A percentile compares a stretch with the other conserved stretches of the same genome.
phyloP scores from a whole-genome alignment of 1,284 basidiomycete species.

The Anthracocystis setariae region DNA sequence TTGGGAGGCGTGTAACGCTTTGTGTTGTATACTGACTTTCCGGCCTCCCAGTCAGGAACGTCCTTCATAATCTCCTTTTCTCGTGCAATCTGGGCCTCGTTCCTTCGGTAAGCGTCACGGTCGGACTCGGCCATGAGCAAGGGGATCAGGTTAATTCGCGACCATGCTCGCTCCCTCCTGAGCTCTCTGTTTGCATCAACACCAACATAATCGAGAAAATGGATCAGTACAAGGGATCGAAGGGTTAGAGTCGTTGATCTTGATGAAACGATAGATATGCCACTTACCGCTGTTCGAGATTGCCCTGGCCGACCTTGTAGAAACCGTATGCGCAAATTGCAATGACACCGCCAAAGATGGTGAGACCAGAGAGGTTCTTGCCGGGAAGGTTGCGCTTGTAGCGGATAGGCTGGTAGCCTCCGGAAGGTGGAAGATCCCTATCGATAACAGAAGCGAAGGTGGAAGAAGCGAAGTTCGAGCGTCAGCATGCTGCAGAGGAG shows the following conservation, averaged over 20 bases:
- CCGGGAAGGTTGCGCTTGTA: slow-evolving; percentile 96
- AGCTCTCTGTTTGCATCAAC: slow-evolving; percentile 77
- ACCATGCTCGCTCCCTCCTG: slow-evolving; percentile 92
- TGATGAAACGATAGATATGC: not conserved
- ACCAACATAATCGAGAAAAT: too few relatives aligned
- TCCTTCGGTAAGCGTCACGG: slow-evolving; percentile 85
- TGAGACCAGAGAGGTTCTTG: slow-evolving; percentile 86
- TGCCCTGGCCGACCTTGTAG: slow-evolving; percentile 88
- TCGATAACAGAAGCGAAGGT: not conserved
- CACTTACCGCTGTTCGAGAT: slow-evolving; percentile 88
- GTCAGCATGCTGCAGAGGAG: slow-evolving; percentile 4
- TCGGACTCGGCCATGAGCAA: slow-evolving; percentile 87
- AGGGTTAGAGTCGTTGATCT: not conserved
- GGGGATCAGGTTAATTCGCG: slow-evolving; percentile 92
- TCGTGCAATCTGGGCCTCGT: slow-evolving; percentile 79
- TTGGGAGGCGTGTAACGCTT: slow-evolving; percentile 77
- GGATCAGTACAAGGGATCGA: not conserved
- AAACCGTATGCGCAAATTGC: slow-evolving; percentile 91
- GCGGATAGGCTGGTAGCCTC: slow-evolving; percentile 90
- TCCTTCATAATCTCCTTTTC: slow-evolving; percentile 97
- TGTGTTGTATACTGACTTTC: slow-evolving; percentile 86
- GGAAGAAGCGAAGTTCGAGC: too few relatives aligned
- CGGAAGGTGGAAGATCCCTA: slow-evolving; percentile 94
- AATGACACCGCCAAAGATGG: slow-evolving; percentile 84
- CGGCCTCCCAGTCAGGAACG: slow-evolving; percentile 83